A percentile compares a stretch with the other conserved stretches of the same genome.
These are phyloP conservation scores for Trichomonas tenax DNA, from an alignment of 208 protist genomes.

Conservation along the genomic window DNA sequence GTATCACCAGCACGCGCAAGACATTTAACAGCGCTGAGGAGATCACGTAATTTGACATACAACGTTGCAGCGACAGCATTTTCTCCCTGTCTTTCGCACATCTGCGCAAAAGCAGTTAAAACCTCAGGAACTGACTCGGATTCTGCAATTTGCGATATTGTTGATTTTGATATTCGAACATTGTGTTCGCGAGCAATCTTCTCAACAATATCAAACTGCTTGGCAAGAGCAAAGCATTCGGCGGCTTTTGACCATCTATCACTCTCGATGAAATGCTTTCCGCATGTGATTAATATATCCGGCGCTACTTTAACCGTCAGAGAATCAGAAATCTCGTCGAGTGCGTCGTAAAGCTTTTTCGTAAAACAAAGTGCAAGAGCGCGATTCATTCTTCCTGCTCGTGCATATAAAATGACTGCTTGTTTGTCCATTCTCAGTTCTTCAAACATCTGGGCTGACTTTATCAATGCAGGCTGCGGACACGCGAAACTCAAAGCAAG, in stretches of 20 bases:
- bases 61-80: background rate
- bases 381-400: background rate
- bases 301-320: background rate
- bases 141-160: background rate
- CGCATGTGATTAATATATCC: background rate
- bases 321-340: background rate
- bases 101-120: background rate
- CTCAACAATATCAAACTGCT: background rate
- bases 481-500: background rate
- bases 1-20: background rate
- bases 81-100: background rate
- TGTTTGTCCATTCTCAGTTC: background rate
- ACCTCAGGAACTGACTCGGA: background rate
- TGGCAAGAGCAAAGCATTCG: background rate
- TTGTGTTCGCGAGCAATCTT: background rate
- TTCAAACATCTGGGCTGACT: background rate
- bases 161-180: background rate
- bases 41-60: background rate
- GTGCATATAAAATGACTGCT: background rate
- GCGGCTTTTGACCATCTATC: slow-evolving; percentile 15
- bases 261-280: background rate
- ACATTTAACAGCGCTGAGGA: background rate
- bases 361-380: background rate
- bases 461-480: background rate
- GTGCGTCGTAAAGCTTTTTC: background rate